Evolutionary conservation across 139 green algal genomes (phyloP).

Genomic region (Micromonas commoda): DNA sequence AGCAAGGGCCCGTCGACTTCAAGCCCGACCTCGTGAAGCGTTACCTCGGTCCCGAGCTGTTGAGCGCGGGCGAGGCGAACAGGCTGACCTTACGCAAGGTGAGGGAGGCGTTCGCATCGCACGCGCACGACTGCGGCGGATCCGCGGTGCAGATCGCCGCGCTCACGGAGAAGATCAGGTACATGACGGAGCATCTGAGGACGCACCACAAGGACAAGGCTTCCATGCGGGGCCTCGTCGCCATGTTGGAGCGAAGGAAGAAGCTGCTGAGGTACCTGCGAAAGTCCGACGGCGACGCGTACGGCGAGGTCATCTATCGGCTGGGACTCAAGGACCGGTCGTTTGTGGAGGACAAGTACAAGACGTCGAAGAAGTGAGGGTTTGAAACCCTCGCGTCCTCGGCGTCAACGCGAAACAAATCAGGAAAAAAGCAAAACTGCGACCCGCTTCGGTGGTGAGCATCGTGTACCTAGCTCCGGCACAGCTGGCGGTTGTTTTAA

Average conservation of each 20-base stretch:
- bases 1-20: too few species aligned
- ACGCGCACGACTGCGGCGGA: conserved; percentile 24
- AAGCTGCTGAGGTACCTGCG: conserved; percentile 57
- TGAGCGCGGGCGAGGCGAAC: neutral
- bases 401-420: neutral
- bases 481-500: too few species aligned
- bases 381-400: neutral
- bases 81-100: neutral
- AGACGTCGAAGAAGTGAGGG: neutral
- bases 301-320: conserved; percentile 1
- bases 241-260: conserved; percentile 55
- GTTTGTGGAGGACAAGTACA: conserved; percentile 24
- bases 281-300: neutral
- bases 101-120: neutral
- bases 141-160: conserved; percentile 34
- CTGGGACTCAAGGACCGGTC: conserved; percentile 23
- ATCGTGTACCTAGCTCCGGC: too few species aligned
- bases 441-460: too few species aligned
- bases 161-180: conserved; percentile 17
- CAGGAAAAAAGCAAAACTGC: conserved; percentile 2
- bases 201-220: conserved; percentile 52
- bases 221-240: conserved; percentile 51
- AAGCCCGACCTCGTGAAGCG: conserved; percentile 8
- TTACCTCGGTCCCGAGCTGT: neutral
- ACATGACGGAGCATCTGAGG: conserved; percentile 39